A percentile compares a stretch with the other conserved stretches of the same genome.
phyloP scores from a whole-genome alignment of 768 basidiomycete species.

The Leccinum subgranulosum region DNA sequence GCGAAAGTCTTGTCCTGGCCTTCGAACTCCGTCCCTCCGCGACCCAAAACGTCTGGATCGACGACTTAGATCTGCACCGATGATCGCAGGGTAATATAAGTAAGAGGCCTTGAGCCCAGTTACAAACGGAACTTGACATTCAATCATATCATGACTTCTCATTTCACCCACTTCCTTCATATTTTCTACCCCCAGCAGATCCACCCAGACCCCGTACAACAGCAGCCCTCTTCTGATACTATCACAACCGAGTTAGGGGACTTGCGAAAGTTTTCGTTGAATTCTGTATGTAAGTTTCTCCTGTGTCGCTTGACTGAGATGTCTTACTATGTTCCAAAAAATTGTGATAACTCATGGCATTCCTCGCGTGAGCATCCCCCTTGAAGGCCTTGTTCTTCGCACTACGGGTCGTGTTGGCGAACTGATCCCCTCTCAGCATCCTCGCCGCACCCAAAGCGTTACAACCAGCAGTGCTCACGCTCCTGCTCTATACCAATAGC shows the following conservation, averaged over 20 bases:
- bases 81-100: too few species aligned
- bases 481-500: constrained; percentile 25
- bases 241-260: constrained; percentile 11
- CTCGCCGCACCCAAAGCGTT: constrained; percentile 8
- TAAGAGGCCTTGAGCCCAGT: too few species aligned
- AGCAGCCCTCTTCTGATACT: neutral
- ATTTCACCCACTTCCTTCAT: neutral
- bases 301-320: neutral
- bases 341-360: constrained; percentile 10
- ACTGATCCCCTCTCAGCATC: constrained; percentile 2
- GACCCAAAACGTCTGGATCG: too few species aligned
- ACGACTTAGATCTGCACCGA: too few species aligned
- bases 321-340: neutral
- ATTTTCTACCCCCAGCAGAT: neutral
- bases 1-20: too few species aligned
- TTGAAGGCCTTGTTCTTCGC: too few species aligned
- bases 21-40: too few species aligned
- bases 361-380: constrained; percentile 17
- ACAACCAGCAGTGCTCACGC: constrained; percentile 4
- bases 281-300: constrained; percentile 5
- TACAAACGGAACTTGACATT: too few species aligned
- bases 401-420: neutral
- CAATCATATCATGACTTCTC: too few species aligned
- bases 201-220: neutral
- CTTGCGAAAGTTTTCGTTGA: constrained; percentile 14